Base-by-base conservation (phyloP, 192 early-diverging fungal genomes). In the Umbelopsis isabellina region DNA sequence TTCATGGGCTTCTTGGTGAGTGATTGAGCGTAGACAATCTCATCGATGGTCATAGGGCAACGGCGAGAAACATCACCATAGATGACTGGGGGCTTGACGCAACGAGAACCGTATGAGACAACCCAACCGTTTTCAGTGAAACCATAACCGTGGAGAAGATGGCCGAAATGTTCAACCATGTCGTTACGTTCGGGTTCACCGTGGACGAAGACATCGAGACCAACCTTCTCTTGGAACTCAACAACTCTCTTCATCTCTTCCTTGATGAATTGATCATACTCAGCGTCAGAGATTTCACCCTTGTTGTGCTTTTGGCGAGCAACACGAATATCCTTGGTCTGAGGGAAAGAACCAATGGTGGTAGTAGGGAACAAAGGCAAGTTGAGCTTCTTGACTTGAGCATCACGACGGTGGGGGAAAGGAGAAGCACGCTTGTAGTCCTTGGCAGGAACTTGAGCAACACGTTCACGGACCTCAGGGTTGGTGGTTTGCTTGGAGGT, bases 81-180 rank as follows among this genome's bases (percentile, higher is more conserved):
- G 80, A 99, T 97, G 64, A 99, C 92, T 47, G 97, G 97, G 61
- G 97, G 96, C 87, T 96, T 94, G 79, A 95, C 93, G 80, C 94
- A 98, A 71, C 95, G 94, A 71, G 94, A 93, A 69, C 97, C 97
- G 84, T 98, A 99, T 46, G 90, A 92, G 84, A 94, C 93, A 52
- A 99, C 96, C 97, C 97, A 99, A 23, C 96, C 97, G 79, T 95
- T 95, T 78, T 91, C 86, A 72, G 94, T 94, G 77, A 98, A 97
- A n/a, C 89, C 88, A 85, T 94, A 96, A 69, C 97, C 97, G 69
- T 92, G 81, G 51, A 99, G 83, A 75, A 92, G 81, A 82, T 98
- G 93, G 79, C 97, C 97, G 87, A 98, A 98, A 87, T 93, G 95
- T 82, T 97, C 97, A 21, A 98, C 92, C 93, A 94, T 94, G 76